These are phyloP conservation scores for Lactifluus rugatus DNA, from an alignment of 768 basidiomycete species.

Conservation along the genomic window DNA sequence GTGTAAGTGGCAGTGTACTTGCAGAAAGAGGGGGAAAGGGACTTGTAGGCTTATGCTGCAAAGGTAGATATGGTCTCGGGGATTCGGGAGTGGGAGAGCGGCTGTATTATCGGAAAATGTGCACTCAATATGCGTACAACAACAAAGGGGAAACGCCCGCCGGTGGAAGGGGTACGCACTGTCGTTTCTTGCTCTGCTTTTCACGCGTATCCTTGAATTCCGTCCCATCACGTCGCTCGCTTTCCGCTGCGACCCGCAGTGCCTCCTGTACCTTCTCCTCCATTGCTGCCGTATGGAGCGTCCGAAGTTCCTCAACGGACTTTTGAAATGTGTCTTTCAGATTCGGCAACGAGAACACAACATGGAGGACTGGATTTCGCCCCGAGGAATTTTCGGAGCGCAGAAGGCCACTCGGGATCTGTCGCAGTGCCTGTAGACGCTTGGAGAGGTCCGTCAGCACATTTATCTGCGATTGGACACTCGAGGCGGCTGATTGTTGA, in stretches of 20 bases:
- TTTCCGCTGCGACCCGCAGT: conserved; percentile 43
- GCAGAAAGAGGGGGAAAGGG: conserved; percentile 37
- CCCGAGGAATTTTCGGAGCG: conserved; percentile 5
- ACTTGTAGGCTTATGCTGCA: conserved; percentile 31
- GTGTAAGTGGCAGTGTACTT: conserved; percentile 31
- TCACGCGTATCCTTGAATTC: conserved; percentile 38
- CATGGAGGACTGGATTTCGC: conserved; percentile 3
- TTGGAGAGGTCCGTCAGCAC: conserved; percentile 13
- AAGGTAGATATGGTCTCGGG: conserved; percentile 45
- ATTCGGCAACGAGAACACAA: not conserved
- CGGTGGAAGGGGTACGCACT: conserved; percentile 31
- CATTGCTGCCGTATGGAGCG: conserved; percentile 37
- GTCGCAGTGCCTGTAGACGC: conserved; percentile 17
- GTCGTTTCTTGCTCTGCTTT: conserved; percentile 45
- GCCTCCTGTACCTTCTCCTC: conserved; percentile 51
- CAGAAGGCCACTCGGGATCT: conserved; percentile 11
- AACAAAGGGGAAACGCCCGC: not conserved
- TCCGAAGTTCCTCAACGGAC: conserved; percentile 36
- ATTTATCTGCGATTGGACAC: conserved; percentile 19
- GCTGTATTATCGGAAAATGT: conserved; percentile 21
- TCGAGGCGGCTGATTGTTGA: conserved; percentile 2
- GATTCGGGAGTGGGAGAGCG: conserved; percentile 49
- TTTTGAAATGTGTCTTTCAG: conserved; percentile 9
- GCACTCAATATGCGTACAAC: not conserved
- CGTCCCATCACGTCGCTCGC: conserved; percentile 42